phyloP scores from a whole-genome alignment of 2,329 filamentous ascomycete genomes.

The Colletotrichum sublineola region DNA sequence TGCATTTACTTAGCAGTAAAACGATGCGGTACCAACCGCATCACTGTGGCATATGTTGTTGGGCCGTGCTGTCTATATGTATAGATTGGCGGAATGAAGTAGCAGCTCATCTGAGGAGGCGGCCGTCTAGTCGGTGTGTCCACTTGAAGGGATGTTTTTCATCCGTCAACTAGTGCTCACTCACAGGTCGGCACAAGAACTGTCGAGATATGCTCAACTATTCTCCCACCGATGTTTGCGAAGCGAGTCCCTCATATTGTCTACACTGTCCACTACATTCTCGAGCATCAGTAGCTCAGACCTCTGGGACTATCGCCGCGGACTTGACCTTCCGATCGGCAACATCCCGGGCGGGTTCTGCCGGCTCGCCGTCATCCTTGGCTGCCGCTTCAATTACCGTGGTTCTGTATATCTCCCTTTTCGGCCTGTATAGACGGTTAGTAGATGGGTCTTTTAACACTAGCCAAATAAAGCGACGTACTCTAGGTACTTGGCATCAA shows the following conservation, averaged over 20 bases:
- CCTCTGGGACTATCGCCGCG: conserved; percentile 23
- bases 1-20: background rate
- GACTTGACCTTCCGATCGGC: conserved; percentile 27
- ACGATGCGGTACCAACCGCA: background rate
- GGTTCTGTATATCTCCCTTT: conserved; percentile 16
- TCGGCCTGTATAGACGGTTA: conserved; percentile 20
- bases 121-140: background rate
- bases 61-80: background rate
- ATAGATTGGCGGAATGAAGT: too few relatives aligned
- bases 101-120: background rate
- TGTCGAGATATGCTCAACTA: background rate
- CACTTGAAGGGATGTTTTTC: background rate
- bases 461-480: background rate
- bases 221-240: background rate
- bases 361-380: conserved; percentile 6
- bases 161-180: background rate
- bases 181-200: background rate
- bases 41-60: background rate
- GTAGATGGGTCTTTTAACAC: background rate
- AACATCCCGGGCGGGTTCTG: background rate
- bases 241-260: background rate
- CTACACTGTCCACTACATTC: background rate
- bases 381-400: conserved; percentile 18
- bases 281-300: conserved; percentile 1
- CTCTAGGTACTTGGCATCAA: conserved; percentile 57